A percentile compares a stretch with the other conserved stretches of the same genome.
These are phyloP conservation scores for Rhodotorula diobovata DNA, from an alignment of 768 basidiomycete species.

Conservation along the genomic window DNA sequence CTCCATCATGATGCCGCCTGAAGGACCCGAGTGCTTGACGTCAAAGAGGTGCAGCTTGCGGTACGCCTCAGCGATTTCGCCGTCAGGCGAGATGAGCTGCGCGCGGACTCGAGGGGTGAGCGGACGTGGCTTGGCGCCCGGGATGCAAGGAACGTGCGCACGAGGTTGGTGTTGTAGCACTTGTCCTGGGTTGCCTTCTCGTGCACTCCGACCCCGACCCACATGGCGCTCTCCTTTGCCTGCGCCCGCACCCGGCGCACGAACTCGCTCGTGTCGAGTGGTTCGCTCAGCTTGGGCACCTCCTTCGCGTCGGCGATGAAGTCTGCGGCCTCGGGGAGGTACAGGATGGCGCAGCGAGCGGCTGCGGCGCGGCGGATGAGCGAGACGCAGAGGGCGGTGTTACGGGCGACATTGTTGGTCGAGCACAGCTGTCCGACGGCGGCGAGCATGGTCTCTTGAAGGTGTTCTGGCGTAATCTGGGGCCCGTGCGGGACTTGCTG, in stretches of 20 bases:
- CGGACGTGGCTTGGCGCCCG: too few species aligned
- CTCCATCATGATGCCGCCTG: conserved; percentile 23
- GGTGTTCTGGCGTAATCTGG: background rate
- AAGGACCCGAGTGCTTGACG: conserved; percentile 26
- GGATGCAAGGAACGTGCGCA: background rate
- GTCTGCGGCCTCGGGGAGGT: conserved; percentile 42
- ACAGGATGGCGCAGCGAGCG: conserved; percentile 14
- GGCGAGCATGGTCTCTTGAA: conserved; percentile 21
- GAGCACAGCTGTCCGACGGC: conserved; percentile 42
- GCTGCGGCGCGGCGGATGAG: conserved; percentile 33
- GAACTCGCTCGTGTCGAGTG: conserved; percentile 31
- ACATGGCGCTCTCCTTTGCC: conserved; percentile 27
- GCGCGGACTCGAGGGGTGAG: background rate
- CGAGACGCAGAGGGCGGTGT: conserved; percentile 18
- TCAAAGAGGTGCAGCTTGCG: conserved; percentile 43
- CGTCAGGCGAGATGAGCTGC: conserved; percentile 35
- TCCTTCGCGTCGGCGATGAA: conserved; percentile 35
- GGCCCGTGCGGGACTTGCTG: background rate
- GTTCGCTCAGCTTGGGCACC: conserved; percentile 13
- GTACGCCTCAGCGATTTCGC: conserved; percentile 28
- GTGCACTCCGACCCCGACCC: conserved; percentile 41
- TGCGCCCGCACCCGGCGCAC: conserved; percentile 18
- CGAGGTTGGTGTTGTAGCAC: conserved; percentile 41
- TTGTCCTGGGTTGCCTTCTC: conserved; percentile 30
- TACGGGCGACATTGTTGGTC: conserved; percentile 26